phyloP scores from a whole-genome alignment of 2,329 filamentous ascomycete species.

The Paecilomyces sp. region DNA sequence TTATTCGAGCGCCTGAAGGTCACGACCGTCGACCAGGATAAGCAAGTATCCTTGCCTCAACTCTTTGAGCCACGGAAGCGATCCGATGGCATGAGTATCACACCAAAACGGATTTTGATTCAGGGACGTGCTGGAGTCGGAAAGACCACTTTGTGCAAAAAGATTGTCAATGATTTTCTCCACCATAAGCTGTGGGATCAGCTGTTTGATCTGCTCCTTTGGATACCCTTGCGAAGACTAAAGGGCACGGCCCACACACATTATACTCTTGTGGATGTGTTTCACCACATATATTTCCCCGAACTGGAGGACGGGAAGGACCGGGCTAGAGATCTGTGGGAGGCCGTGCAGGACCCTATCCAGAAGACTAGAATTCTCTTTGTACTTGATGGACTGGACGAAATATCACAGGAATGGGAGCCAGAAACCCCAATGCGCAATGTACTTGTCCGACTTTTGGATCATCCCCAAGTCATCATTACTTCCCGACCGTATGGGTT shows the following conservation, averaged over 20 bases:
- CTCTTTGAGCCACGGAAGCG: constrained; percentile 20
- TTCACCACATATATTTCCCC: constrained; percentile 22
- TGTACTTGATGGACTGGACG: constrained; percentile 38
- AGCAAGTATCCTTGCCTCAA: constrained; percentile 8
- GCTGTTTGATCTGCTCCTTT: constrained; percentile 32
- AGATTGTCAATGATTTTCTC: constrained; percentile 31
- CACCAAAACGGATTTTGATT: constrained; percentile 29
- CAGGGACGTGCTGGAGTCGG: constrained; percentile 31
- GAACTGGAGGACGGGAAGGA: constrained; percentile 2
- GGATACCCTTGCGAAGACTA: constrained; percentile 33
- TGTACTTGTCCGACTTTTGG: background rate
- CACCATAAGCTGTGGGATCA: constrained; percentile 15
- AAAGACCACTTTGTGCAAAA: constrained; percentile 39
- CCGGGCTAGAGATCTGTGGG: constrained; percentile 8
- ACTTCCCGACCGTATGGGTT: constrained; percentile 27
- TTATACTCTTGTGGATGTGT: constrained; percentile 17
- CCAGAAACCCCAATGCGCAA: constrained; percentile 6
- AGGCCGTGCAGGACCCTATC: background rate
- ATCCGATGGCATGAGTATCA: constrained; percentile 4
- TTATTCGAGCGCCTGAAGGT: constrained; percentile 18
- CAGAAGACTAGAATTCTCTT: constrained; percentile 22
- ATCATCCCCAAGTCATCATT: constrained; percentile 23
- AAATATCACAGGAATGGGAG: constrained; percentile 22
- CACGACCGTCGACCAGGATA: constrained; percentile 12
- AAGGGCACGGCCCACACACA: constrained; percentile 7